These are phyloP conservation scores for Scutellaria baicalensis DNA, from an alignment of 257 asterid species.

Conservation along the genomic window DNA sequence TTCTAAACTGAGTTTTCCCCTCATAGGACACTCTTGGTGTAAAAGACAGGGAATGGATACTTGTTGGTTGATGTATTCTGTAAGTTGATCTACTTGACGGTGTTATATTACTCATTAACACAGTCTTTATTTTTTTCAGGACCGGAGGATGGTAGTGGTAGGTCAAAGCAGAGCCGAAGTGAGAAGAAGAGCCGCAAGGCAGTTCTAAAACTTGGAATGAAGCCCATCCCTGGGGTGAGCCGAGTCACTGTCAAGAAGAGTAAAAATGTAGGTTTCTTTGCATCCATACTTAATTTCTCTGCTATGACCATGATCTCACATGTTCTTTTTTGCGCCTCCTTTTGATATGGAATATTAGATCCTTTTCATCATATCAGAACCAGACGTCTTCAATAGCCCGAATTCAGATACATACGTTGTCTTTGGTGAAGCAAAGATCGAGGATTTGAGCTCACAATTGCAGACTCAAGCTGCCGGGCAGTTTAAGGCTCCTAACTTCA, in stretches of 20 bases:
- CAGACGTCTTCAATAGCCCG: slow-evolving; percentile 46
- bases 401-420: slow-evolving; percentile 33
- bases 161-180: slow-evolving; percentile 40
- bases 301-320: neutral
- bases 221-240: slow-evolving; percentile 39
- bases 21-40: neutral
- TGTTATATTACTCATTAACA: neutral
- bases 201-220: slow-evolving; percentile 44
- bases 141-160: slow-evolving; percentile 30
- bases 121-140: neutral
- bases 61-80: neutral
- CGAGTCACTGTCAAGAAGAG: slow-evolving; percentile 47
- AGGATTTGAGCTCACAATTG: slow-evolving; percentile 44
- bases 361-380: slow-evolving; percentile 38
- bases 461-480: slow-evolving; percentile 43
- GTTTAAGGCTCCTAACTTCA: slow-evolving; percentile 41
- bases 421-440: slow-evolving; percentile 41
- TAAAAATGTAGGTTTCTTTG: slow-evolving; percentile 23
- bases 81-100: neutral
- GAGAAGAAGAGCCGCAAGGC: slow-evolving; percentile 55
- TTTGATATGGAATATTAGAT: slow-evolving; percentile 15
- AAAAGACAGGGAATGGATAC: no score
- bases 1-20: neutral
- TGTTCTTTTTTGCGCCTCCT: neutral
- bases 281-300: neutral